A percentile compares a stretch with the other conserved stretches of the same genome.
phyloP scores from a whole-genome alignment of 306 rosid species.

The Corylus avellana region DNA sequence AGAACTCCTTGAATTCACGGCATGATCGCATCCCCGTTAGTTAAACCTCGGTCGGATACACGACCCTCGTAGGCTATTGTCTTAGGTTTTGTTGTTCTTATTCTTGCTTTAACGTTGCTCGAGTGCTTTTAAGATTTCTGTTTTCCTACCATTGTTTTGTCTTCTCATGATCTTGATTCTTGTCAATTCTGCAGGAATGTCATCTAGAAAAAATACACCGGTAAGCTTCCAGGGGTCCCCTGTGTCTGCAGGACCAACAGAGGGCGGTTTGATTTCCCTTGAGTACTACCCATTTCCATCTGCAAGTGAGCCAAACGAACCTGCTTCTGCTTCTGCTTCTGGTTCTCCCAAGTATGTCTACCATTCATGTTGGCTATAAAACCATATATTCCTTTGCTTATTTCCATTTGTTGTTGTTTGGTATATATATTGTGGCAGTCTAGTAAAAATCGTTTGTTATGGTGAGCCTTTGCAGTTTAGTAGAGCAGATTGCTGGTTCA shows the following conservation, averaged over 20 bases:
- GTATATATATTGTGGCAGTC: constrained; percentile 18
- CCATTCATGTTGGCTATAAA: constrained; percentile 5
- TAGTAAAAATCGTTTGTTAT: constrained; percentile 22
- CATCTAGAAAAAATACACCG: constrained; percentile 48
- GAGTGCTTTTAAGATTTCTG: neutral
- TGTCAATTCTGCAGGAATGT: constrained; percentile 56
- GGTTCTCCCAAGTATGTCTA: constrained; percentile 64
- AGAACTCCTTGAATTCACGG: too few species aligned
- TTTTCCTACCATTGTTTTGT: neutral
- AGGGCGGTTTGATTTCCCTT: constrained; percentile 44
- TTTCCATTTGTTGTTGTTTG: neutral
- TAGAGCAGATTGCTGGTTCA: constrained; percentile 56
- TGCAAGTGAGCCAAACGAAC: constrained; percentile 44
- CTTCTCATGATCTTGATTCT: neutral
- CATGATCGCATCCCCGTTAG: too few species aligned
- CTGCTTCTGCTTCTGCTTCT: constrained; percentile 48
- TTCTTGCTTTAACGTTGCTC: neutral
- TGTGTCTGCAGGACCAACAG: constrained; percentile 39
- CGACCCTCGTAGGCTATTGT: too few species aligned
- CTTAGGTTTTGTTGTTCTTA: neutral
- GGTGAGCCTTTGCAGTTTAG: constrained; percentile 53
- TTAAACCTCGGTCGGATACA: too few species aligned
- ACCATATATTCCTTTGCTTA: constrained; percentile 9
- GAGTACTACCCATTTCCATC: constrained; percentile 56
- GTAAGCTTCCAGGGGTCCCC: constrained; percentile 61